Base-by-base conservation (phyloP, 2,329 filamentous ascomycete species). In the Calycina marina region DNA sequence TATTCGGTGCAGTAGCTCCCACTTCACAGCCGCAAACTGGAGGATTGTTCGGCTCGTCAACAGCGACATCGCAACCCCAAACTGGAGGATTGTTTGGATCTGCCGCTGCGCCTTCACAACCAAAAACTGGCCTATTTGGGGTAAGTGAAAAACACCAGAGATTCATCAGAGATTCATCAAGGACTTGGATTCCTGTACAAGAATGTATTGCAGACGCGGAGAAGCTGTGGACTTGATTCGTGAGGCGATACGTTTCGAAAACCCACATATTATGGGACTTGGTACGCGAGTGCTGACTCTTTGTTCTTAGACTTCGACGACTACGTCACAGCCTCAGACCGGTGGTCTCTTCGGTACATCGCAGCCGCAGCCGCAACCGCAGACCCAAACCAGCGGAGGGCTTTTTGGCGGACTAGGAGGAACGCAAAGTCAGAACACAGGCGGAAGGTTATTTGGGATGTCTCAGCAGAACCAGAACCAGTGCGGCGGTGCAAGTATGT, bases 331-430 rank as follows among this genome's bases (percentile, higher is more conserved):
- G 30, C 40, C 43, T 13, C 35, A 36, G 30, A 36, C 41, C 30
- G 40, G 44, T 18, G 45, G 48, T 13, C 35, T 57, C 12, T 56
- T 57, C 38, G 54, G 45, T 10, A 31, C 45, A 12, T 31, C 45
- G 13, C 28, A 18, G 18, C 15, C 36, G 11, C 26, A 31, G n/a
- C 15, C 42, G 15, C 46, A 36, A 35, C 38, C 38, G 31, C 34
- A 37, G 47, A 28, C 34, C 32, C 34, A 37, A 47, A 28, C 34
- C 32, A 34, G 27, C 4, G 40, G 49, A 17, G 43, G 51, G 14
- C 38, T 56, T 10, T 56, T 56, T 40, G 50, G 50, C 18, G 16
- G 20, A 25, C 25, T 39, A n/a, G 28, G 37, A 15, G 20, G 13
- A 10, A 31, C 38, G 16, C 33, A 33, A 30, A 31, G 28, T 10